Evolutionary conservation across 1,139 yeast species (phyloP), one percentile per base, ranked within the genome.

Genomic region (Nakaseomyces sp.): DNA sequence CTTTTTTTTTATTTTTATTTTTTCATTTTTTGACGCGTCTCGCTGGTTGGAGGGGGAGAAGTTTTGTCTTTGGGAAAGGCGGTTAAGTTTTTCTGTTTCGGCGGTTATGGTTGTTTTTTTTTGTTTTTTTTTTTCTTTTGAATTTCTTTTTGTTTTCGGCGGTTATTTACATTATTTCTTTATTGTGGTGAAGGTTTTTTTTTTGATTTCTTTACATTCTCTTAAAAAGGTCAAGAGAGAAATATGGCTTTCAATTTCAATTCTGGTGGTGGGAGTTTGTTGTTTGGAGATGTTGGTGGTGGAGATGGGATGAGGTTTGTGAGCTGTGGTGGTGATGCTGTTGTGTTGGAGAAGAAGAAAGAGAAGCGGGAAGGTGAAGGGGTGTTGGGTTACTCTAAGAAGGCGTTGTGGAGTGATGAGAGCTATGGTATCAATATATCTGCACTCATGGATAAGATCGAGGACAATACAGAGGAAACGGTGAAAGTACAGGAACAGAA

Each of bases 341-440:
- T 33, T 20, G 15, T n/a, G 33, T 19, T 33, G 25, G 38, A 35
- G 41, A 37, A 15, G 43, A 40, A 18, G 41, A 29, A 16, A 4
- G 12, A 15, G 10, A n/a, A n/a, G 24, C 24, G 24, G 24, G 32
- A 8, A 15, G 36, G 18, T 5, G 24, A 7, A 17, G 15, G 9
- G 6, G 33, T 4, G 8, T 22, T 18, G 22, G 36, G 36, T 6
- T 32, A 32, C 4, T 29, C 32, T 15, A 32, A 32, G 36, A 32
- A 18, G 15, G 24, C 10, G 3, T 8, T 32, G n/a, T 60, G 65
- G 64, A 49, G 44, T 26, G 65, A 61, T 36, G 60, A 56, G 29
- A 43, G 57, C 4, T 67, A 67, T 43, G 71, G 72, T 1, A 58
- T 68, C 42, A 58, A 64, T 41, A 58, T 69, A 16, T 62, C 65